Conservation (phyloP, 176 grass and related monocot genomes). For the Aegilops sharonensis region DNA sequence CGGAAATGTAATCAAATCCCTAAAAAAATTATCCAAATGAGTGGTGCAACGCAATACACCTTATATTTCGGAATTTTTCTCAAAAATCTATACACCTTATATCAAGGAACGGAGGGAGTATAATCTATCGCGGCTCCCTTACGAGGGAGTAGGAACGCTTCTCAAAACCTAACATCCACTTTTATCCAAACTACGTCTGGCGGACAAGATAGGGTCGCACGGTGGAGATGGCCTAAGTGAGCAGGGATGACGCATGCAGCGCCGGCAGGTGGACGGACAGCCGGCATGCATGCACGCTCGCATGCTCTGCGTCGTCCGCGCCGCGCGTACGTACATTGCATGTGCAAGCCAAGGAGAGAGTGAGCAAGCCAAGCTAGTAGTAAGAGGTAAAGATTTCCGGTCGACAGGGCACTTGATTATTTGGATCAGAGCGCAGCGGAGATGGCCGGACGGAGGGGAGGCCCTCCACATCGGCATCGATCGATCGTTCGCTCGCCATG, state of each 20-base stretch:
- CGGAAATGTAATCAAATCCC: too few species aligned
- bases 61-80: too few species aligned
- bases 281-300: not conserved
- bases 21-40: too few species aligned
- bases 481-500: not conserved
- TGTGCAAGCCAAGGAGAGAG: not conserved
- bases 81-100: too few species aligned
- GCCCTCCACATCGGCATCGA: not conserved
- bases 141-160: too few species aligned
- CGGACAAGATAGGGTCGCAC: too few species aligned
- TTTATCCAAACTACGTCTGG: too few species aligned
- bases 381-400: too few species aligned
- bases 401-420: not conserved
- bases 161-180: too few species aligned
- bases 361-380: not conserved
- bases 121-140: too few species aligned
- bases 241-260: constrained; percentile 3
- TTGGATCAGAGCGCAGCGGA: not conserved
- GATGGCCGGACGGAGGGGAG: not conserved
- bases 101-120: too few species aligned
- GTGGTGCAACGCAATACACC: too few species aligned
- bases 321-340: not conserved
- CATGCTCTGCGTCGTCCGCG: not conserved
- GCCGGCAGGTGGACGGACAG: not conserved
- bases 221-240: not conserved